phyloP scores from a whole-genome alignment of 2,329 filamentous ascomycete species.

The Penicillium sp. region DNA sequence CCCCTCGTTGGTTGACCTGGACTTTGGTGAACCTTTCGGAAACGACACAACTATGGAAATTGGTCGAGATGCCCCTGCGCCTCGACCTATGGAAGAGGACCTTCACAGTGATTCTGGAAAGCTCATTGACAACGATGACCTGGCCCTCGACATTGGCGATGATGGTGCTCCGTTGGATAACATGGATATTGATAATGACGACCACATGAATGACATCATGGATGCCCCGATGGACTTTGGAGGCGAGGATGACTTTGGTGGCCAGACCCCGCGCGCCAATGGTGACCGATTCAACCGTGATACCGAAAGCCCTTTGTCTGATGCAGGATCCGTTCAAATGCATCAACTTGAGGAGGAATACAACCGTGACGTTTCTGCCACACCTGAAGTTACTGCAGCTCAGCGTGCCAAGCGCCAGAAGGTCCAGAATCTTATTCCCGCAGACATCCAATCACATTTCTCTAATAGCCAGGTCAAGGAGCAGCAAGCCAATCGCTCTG shows the following conservation, averaged over 20 bases:
- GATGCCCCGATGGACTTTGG: conserved; percentile 56
- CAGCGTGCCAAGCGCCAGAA: conserved; percentile 76
- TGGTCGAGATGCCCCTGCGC: conserved; percentile 78
- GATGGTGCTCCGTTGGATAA: conserved; percentile 46
- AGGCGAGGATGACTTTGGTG: conserved; percentile 60
- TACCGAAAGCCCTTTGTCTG: conserved; percentile 69
- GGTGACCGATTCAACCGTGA: conserved; percentile 58
- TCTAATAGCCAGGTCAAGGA: conserved; percentile 77
- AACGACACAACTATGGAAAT: conserved; percentile 75
- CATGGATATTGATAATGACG: conserved; percentile 39
- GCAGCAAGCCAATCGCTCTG: conserved; percentile 81
- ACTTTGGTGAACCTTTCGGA: conserved; percentile 67
- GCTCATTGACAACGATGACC: conserved; percentile 56
- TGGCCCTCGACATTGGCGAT: conserved; percentile 49
- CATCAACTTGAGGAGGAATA: conserved; percentile 53
- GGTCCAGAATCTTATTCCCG: conserved; percentile 62
- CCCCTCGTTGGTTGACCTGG: conserved; percentile 73
- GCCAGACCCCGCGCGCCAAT: conserved; percentile 51
- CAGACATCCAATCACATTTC: conserved; percentile 77
- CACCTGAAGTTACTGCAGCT: conserved; percentile 54
- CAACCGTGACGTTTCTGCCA: conserved; percentile 17
- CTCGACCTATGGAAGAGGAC: conserved; percentile 60
- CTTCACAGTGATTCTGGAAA: conserved; percentile 65
- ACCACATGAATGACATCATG: conserved; percentile 61
- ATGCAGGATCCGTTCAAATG: conserved; percentile 65